Evolutionary conservation across 2,329 filamentous ascomycete species (phyloP).

Genomic region (Canariomyces notabilis): DNA sequence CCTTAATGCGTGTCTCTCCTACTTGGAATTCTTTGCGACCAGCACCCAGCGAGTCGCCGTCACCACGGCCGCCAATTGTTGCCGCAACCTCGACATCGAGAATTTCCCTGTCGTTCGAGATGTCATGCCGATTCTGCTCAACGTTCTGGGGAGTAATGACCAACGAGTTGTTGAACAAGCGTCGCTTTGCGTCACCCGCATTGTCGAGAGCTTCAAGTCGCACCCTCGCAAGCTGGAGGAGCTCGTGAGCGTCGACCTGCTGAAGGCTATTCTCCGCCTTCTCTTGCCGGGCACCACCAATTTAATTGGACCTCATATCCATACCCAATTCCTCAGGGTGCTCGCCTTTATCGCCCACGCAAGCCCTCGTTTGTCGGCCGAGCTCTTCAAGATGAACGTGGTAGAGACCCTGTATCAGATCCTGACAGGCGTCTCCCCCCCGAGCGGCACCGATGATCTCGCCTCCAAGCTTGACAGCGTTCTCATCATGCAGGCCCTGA

Average conservation of each 20-base stretch:
- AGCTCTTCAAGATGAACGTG: conserved; percentile 92
- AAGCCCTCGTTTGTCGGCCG: conserved; percentile 79
- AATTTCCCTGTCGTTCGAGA: conserved; percentile 87
- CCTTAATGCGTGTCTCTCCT: conserved; percentile 89
- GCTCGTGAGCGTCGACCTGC: conserved; percentile 79
- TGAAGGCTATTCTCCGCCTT: conserved; percentile 78
- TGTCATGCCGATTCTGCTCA: conserved; percentile 92
- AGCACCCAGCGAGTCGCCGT: conserved; percentile 95
- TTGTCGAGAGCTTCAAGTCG: conserved; percentile 95
- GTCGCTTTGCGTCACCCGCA: conserved; percentile 88
- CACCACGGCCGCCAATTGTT: conserved; percentile 96
- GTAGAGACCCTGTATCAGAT: conserved; percentile 98
- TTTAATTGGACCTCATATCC: conserved; percentile 86
- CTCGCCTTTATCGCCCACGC: conserved; percentile 85
- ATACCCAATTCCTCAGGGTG: conserved; percentile 92
- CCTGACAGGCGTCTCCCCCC: conserved; percentile 89
- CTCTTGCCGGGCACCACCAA: conserved; percentile 93
- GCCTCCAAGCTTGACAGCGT: conserved; percentile 90
- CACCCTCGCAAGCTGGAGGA: conserved; percentile 85
- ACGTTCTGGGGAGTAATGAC: conserved; percentile 86
- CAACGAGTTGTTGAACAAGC: conserved; percentile 96
- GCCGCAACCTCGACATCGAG: conserved; percentile 90
- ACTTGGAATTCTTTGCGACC: conserved; percentile 95
- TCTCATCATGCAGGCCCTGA: conserved; percentile 96
- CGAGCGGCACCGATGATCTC: conserved; percentile 69